A percentile compares a stretch with the other conserved stretches of the same genome.
Evolutionary conservation across 2,329 filamentous ascomycete genomes (phyloP).

Genomic region (Alternaria dauci): DNA sequence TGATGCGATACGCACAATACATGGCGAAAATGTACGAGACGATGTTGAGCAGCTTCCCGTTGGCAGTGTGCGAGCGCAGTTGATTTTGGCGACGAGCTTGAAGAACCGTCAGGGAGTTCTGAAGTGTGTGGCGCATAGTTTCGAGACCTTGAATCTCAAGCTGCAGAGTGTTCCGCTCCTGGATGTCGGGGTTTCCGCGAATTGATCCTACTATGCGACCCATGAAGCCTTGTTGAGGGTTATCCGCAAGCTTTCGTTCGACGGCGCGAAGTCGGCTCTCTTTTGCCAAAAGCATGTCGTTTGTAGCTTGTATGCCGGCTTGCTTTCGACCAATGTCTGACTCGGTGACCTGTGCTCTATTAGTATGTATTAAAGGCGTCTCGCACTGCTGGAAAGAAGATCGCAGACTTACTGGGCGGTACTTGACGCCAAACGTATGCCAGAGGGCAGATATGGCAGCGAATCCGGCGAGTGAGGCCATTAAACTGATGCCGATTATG

Average conservation of each 20-base stretch:
- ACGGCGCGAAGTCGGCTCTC: constrained; percentile 74
- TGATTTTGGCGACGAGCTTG: constrained; percentile 70
- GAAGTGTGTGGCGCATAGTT: constrained; percentile 77
- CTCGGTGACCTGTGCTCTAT: constrained; percentile 65
- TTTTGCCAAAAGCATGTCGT: constrained; percentile 80
- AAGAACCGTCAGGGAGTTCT: constrained; percentile 70
- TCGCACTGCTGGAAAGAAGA: not conserved
- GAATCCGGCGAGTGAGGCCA: constrained; percentile 89
- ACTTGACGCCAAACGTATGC: constrained; percentile 77
- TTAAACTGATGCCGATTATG: constrained; percentile 83
- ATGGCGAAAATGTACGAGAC: constrained; percentile 74
- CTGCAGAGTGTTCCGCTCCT: constrained; percentile 65
- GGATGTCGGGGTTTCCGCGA: constrained; percentile 66
- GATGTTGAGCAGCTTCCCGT: constrained; percentile 71
- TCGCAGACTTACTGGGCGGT: constrained; percentile 59
- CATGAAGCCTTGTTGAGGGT: constrained; percentile 67
- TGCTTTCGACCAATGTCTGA: constrained; percentile 79
- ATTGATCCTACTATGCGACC: constrained; percentile 77
- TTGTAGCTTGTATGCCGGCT: constrained; percentile 78
- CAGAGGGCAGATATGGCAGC: constrained; percentile 87
- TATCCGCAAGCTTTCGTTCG: constrained; percentile 68
- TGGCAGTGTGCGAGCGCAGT: constrained; percentile 70
- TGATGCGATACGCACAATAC: constrained; percentile 86
- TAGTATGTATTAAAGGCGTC: constrained; percentile 14
- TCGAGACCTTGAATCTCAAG: constrained; percentile 82